A percentile compares a stretch with the other conserved stretches of the same genome.
These are phyloP conservation scores for Gracilaria caudata DNA, from an alignment of 23 red algal genomes.

Conservation along the genomic window DNA sequence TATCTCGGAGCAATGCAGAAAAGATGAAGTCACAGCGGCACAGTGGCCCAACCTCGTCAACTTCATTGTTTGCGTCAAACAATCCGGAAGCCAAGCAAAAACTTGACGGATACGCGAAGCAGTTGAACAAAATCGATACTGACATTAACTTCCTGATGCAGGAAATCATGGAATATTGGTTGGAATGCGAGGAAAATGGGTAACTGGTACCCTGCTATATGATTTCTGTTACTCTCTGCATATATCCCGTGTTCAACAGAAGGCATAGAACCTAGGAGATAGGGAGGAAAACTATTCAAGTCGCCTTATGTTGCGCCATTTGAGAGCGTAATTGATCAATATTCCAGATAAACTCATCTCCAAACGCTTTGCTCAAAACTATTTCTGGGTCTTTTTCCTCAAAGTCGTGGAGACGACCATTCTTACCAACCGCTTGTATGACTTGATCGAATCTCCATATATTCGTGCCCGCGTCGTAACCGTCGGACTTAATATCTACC, in stretches of 20 bases:
- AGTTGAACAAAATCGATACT: conserved; percentile 37
- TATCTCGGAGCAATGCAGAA: conserved; percentile 37
- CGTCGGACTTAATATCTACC: conserved; percentile 71
- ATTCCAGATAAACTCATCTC: conserved; percentile 16
- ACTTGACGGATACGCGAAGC: conserved; percentile 25
- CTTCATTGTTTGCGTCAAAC: conserved; percentile 2
- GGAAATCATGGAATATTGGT: conserved; percentile 41
- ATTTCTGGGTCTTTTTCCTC: conserved; percentile 13
- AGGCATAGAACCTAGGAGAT: background rate
- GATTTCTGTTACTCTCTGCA: background rate
- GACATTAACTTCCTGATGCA: conserved; percentile 41
- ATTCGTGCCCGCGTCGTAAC: conserved; percentile 41
- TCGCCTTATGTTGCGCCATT: conserved; percentile 2
- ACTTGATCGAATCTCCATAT: conserved; percentile 68
- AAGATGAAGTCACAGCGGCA: background rate
- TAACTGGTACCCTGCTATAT: background rate
- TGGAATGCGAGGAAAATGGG: conserved; percentile 27
- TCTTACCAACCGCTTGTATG: conserved; percentile 26
- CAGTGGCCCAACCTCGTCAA: background rate
- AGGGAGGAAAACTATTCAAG: background rate
- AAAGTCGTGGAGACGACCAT: conserved; percentile 55
- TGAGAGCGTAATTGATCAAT: conserved; percentile 32
- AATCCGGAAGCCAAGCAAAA: conserved; percentile 33
- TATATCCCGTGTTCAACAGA: background rate
- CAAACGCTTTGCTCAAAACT: conserved; percentile 39